These are phyloP conservation scores for Ascodesmis nigricans DNA, from an alignment of 495 filamentous ascomycete genomes.

Conservation along the genomic window DNA sequence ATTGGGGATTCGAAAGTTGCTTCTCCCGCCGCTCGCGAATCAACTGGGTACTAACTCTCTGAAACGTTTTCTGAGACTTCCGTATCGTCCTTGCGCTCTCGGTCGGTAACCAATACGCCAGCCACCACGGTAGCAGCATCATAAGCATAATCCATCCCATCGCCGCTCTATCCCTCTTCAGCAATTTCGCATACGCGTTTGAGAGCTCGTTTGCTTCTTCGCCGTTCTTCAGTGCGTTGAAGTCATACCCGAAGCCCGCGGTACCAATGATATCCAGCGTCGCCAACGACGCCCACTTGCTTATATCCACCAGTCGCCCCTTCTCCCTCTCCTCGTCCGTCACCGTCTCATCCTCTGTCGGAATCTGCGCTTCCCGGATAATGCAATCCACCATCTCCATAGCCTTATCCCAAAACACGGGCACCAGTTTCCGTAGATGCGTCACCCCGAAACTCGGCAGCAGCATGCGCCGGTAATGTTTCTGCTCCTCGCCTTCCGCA, in stretches of 20 bases:
- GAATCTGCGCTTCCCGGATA: slow-evolving; percentile 4
- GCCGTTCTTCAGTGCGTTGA: slow-evolving; percentile 43
- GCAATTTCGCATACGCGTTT: slow-evolving; percentile 40
- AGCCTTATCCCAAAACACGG: slow-evolving; percentile 58
- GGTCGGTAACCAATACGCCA: slow-evolving; percentile 1
- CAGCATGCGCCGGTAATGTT: slow-evolving; percentile 54
- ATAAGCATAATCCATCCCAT: not conserved
- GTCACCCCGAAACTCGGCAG: slow-evolving; percentile 70
- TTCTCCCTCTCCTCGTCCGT: slow-evolving; percentile 13
- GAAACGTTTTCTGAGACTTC: not conserved
- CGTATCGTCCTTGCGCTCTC: not conserved
- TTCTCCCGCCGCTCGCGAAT: slow-evolving; percentile 3
- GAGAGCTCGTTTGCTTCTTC: slow-evolving; percentile 27
- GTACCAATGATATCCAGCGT: slow-evolving; percentile 77
- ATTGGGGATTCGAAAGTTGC: slow-evolving; percentile 4
- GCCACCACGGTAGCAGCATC: slow-evolving; percentile 2
- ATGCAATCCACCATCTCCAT: slow-evolving; percentile 9
- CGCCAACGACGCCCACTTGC: slow-evolving; percentile 29
- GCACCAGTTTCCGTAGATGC: slow-evolving; percentile 70
- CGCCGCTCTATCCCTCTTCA: slow-evolving; percentile 14
- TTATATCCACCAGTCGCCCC: slow-evolving; percentile 3
- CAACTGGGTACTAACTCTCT: slow-evolving; percentile 4
- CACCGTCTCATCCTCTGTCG: too few species aligned
- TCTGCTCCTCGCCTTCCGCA: slow-evolving; percentile 72
- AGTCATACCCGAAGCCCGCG: slow-evolving; percentile 62